Evolutionary conservation across 352 stramenopile species (phyloP).

Genomic region (Bremia lactucae): DNA sequence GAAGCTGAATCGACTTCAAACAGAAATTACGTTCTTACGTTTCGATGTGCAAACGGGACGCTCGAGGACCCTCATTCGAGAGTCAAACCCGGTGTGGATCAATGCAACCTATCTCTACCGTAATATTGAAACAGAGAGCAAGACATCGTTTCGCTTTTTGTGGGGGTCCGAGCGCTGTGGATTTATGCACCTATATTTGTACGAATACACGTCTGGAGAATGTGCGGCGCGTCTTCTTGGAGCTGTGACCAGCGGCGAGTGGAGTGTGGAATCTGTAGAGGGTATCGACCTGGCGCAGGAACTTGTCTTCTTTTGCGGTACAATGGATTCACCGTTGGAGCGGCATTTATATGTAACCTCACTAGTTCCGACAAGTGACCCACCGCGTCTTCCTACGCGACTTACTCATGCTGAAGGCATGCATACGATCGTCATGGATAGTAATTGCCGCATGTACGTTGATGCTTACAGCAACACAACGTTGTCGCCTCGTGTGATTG

Average conservation of each 20-base stretch:
- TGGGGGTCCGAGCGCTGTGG: constrained; percentile 90
- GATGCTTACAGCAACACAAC: constrained; percentile 76
- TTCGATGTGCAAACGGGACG: constrained; percentile 72
- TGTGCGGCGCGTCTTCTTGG: constrained; percentile 33
- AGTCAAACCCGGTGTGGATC: constrained; percentile 88
- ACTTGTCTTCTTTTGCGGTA: constrained; percentile 85
- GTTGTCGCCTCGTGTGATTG: constrained; percentile 45
- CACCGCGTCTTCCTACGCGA: constrained; percentile 40
- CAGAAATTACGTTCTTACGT: constrained; percentile 51
- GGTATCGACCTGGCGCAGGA: constrained; percentile 69
- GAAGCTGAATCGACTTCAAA: constrained; percentile 75
- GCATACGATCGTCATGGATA: constrained; percentile 88
- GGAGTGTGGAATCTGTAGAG: constrained; percentile 77
- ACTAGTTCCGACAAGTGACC: constrained; percentile 30
- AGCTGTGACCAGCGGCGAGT: constrained; percentile 52
- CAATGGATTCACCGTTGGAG: constrained; percentile 81
- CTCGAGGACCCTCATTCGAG: constrained; percentile 71
- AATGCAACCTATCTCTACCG: constrained; percentile 93
- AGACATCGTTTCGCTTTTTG: constrained; percentile 89
- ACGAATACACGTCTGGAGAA: constrained; percentile 68
- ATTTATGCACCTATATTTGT: constrained; percentile 95
- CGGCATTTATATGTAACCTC: constrained; percentile 85
- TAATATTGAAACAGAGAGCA: constrained; percentile 64
- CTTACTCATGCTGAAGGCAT: constrained; percentile 78
- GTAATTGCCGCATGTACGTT: constrained; percentile 62